phyloP scores from a whole-genome alignment of 129 eudicot species.

The Arctium lappa region DNA sequence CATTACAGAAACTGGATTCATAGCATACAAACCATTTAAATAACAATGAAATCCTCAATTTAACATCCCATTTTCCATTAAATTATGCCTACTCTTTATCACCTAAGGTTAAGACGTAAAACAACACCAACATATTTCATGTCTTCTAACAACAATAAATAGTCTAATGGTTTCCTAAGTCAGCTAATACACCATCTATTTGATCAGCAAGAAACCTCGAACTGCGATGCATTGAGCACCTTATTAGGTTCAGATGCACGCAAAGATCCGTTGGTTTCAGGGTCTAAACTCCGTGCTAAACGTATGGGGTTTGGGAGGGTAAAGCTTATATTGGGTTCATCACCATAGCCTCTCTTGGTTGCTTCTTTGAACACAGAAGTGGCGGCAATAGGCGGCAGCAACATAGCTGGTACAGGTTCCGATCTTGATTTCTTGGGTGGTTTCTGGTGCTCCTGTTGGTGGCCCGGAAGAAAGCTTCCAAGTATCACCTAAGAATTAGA shows the following conservation, averaged over 20 bases:
- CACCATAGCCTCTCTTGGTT: slow-evolving; percentile 10
- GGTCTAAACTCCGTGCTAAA: slow-evolving; percentile 1
- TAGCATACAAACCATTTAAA: slow-evolving; percentile 7
- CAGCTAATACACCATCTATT: slow-evolving; percentile 4
- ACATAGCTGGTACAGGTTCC: slow-evolving; percentile 5
- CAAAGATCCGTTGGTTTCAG: slow-evolving; percentile 29
- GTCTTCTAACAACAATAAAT: slow-evolving; percentile 18
- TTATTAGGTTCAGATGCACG: slow-evolving; percentile 20
- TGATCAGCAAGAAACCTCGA: slow-evolving; percentile 35
- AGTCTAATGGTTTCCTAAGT: slow-evolving; percentile 23
- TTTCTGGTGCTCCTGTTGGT: slow-evolving; percentile 27
- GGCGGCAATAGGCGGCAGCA: slow-evolving; percentile 20
- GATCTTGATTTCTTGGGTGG: slow-evolving; percentile 25
- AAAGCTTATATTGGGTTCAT: slow-evolving; percentile 25
- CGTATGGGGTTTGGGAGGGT: slow-evolving; percentile 12
- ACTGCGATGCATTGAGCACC: background rate
- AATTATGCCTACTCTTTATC: slow-evolving; percentile 11
- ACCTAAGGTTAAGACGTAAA: slow-evolving; percentile 16
- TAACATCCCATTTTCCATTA: slow-evolving; percentile 16
- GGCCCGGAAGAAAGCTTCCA: slow-evolving; percentile 29
- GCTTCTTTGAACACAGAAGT: slow-evolving; percentile 27
- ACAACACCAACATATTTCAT: slow-evolving; percentile 7
- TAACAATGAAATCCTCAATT: slow-evolving; percentile 9
- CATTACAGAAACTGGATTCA: slow-evolving; percentile 12
- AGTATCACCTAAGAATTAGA: slow-evolving; percentile 30